Evolutionary conservation across 2,329 filamentous ascomycete genomes (phyloP).

Genomic region (Colletotrichum theobromicola): DNA sequence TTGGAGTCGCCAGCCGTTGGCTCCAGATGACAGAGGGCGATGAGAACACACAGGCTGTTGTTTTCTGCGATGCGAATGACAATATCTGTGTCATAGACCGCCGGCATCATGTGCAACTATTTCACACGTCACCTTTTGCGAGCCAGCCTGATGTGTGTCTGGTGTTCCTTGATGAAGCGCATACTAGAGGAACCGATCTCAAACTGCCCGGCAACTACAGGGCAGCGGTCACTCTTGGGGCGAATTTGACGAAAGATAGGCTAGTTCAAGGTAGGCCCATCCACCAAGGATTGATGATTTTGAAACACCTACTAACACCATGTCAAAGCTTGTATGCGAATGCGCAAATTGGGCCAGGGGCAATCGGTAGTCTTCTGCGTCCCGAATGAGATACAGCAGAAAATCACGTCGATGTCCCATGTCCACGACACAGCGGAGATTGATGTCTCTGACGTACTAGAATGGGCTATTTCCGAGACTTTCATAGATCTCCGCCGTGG

Average conservation of each 20-base stretch:
- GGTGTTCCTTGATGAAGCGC: constrained; percentile 73
- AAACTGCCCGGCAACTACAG: constrained; percentile 62
- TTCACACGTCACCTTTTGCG: constrained; percentile 64
- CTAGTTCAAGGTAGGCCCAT: constrained; percentile 66
- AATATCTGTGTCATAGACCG: constrained; percentile 59
- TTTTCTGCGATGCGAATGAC: constrained; percentile 65
- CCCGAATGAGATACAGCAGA: constrained; percentile 61
- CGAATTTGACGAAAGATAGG: constrained; percentile 69
- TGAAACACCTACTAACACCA: background rate
- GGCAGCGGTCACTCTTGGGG: constrained; percentile 72
- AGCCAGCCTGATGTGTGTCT: constrained; percentile 63
- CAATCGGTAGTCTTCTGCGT: constrained; percentile 69
- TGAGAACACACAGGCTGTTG: constrained; percentile 42
- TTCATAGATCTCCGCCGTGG: constrained; percentile 51
- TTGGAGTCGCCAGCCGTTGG: constrained; percentile 59
- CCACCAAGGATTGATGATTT: background rate
- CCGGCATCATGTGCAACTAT: constrained; percentile 45
- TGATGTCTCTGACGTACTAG: constrained; percentile 58
- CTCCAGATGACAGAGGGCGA: constrained; percentile 35
- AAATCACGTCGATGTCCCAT: constrained; percentile 43
- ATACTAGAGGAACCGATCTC: constrained; percentile 74
- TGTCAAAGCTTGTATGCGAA: constrained; percentile 68
- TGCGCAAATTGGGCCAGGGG: constrained; percentile 70
- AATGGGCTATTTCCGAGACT: constrained; percentile 65
- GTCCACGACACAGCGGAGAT: constrained; percentile 34